Conservation (phyloP, 148 eudicot genomes). For the Pouteria glomerata region DNA sequence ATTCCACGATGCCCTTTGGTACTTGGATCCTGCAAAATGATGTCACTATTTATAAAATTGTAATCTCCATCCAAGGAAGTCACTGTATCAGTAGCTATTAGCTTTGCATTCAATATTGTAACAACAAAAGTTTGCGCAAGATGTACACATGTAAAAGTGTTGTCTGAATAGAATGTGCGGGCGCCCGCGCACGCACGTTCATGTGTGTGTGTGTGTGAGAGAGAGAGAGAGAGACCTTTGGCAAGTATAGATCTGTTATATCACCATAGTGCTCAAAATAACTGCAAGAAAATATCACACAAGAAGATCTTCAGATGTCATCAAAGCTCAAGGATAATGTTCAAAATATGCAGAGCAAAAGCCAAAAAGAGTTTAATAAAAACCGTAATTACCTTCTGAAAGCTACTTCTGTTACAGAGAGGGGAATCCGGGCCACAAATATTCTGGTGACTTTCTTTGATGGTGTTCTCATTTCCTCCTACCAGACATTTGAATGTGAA, state of each 20-base stretch:
- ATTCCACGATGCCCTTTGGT: slow-evolving; percentile 97
- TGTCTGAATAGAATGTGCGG: neutral
- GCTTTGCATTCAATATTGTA: neutral
- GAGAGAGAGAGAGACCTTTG: slow-evolving; percentile 50
- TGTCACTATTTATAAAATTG: neutral
- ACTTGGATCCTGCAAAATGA: slow-evolving; percentile 58
- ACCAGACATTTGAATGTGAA: neutral
- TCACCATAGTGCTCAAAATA: slow-evolving; percentile 96
- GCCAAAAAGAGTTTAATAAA: neutral
- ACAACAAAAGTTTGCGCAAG: neutral
- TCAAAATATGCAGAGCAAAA: neutral
- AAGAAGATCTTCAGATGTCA: neutral
- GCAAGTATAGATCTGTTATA: slow-evolving; percentile 93
- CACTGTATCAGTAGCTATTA: neutral
- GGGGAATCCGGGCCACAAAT: slow-evolving; percentile 92
- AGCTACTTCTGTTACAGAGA: slow-evolving; percentile 67
- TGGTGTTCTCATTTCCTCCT: slow-evolving; percentile 72
- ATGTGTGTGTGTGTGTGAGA: neutral
- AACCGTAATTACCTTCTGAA: slow-evolving; percentile 62
- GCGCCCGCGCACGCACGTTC: neutral
- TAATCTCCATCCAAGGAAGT: neutral
- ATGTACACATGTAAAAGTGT: neutral
- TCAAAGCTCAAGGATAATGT: neutral
- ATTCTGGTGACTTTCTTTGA: slow-evolving; percentile 92
- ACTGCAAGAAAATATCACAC: slow-evolving; percentile 35